phyloP scores from a whole-genome alignment of 192 early-diverging fungal genomes.

The Umbelopsis vinacea region DNA sequence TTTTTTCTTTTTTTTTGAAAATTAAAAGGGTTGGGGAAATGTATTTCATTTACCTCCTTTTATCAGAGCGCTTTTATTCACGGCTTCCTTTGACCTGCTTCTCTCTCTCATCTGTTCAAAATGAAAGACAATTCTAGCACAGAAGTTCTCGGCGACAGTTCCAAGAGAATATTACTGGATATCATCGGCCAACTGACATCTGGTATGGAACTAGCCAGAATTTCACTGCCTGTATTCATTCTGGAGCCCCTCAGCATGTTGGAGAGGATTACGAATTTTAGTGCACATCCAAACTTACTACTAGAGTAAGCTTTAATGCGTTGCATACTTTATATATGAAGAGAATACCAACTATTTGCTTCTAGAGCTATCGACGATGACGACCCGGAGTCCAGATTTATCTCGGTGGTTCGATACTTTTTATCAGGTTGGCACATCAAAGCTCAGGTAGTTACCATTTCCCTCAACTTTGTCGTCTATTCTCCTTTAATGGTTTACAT shows the following conservation, averaged over 20 bases:
- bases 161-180: constrained; percentile 80
- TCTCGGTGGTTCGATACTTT: constrained; percentile 84
- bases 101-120: background rate
- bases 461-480: background rate
- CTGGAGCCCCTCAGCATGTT: constrained; percentile 93
- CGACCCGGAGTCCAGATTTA: constrained; percentile 78
- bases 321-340: background rate
- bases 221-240: constrained; percentile 96
- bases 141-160: constrained; percentile 83
- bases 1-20: no score
- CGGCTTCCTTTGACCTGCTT: background rate
- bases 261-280: constrained; percentile 96
- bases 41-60: no score
- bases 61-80: no score
- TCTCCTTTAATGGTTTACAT: background rate
- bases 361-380: constrained; percentile 67
- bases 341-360: background rate
- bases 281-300: constrained; percentile 86
- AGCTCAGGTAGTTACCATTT: constrained; percentile 65
- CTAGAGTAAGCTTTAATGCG: constrained; percentile 56
- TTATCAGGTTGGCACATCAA: constrained; percentile 93
- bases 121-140: constrained; percentile 37
- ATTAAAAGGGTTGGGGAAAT: no score
- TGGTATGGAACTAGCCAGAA: constrained; percentile 87
- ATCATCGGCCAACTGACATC: constrained; percentile 88